Base-by-base conservation (phyloP, 78 protist species). In the Speleostelium caveatum region DNA sequence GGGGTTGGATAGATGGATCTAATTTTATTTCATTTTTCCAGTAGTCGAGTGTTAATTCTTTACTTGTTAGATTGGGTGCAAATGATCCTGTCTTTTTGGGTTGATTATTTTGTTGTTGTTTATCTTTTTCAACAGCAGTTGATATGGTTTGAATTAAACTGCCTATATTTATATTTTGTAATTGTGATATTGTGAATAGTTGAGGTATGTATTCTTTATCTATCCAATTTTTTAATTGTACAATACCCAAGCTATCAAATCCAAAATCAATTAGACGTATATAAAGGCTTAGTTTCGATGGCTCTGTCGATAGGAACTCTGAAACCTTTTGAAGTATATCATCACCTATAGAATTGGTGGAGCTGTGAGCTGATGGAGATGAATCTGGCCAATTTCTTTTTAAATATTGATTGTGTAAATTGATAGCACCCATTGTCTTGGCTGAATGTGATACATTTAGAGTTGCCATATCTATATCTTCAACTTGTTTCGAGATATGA, bases 21-120 rank as follows among this genome's bases (percentile, higher is more conserved):
- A 68, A 68, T 68, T 68, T 68, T n/a, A 68, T 68, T 68, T 68
- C 75, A 42, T 68, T 42, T 0, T 41, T 3, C 55, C 55, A 41
- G 41, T 41, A 68, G 36, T 68, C 56, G n/a, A n/a, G n/a, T n/a
- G n/a, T n/a, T n/a, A n/a, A n/a, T n/a, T n/a, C n/a, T n/a, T n/a
- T n/a, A n/a, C n/a, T n/a, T n/a, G n/a, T n/a, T n/a, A n/a, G n/a
- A n/a, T n/a, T n/a, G n/a, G n/a, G n/a, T n/a, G n/a, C n/a, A n/a
- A n/a, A n/a, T n/a, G n/a, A n/a, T n/a, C n/a, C n/a, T n/a, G n/a
- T n/a, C n/a, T 56, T 28, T 56, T 56, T 12, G 6, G 1, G 1
- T 28, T 28, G n/a, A 56, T 56, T 28, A 21, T n/a, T 56, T 56
- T 56, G 10, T n/a, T 56, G 33, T 19, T 21, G 1, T 21, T 56